phyloP scores from a whole-genome alignment of 2,329 filamentous ascomycete species.

The Phialemoniopsis sp. region DNA sequence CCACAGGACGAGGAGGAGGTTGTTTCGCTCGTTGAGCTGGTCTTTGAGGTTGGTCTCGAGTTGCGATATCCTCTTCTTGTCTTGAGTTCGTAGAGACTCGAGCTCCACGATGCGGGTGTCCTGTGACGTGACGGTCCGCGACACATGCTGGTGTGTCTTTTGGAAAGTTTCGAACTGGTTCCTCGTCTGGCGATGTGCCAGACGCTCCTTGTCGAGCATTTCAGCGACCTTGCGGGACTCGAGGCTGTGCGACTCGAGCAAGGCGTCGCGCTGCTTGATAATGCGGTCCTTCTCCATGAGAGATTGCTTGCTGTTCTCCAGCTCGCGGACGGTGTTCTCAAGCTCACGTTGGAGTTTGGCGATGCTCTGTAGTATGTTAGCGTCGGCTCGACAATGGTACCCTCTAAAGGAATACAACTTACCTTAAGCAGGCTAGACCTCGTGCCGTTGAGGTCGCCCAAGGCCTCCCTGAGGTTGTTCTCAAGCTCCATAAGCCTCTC shows the following conservation, averaged over 20 bases:
- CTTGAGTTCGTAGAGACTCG: constrained; percentile 72
- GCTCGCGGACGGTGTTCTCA: constrained; percentile 76
- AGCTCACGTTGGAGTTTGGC: constrained; percentile 84
- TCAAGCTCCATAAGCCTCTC: constrained; percentile 87
- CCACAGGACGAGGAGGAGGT: constrained; percentile 84
- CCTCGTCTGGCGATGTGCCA: constrained; percentile 80
- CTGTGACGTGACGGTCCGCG: constrained; percentile 79
- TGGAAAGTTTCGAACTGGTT: constrained; percentile 84
- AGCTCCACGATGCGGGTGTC: constrained; percentile 83
- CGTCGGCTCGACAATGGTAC: background rate
- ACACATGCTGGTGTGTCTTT: constrained; percentile 81
- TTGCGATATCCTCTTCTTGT: constrained; percentile 70
- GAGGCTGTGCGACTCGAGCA: constrained; percentile 84
- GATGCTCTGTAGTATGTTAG: constrained; percentile 55
- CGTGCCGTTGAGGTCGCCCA: constrained; percentile 85
- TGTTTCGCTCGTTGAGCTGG: constrained; percentile 85
- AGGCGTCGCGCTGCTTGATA: constrained; percentile 81
- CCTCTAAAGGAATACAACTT: constrained; percentile 14
- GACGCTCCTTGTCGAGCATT: constrained; percentile 85
- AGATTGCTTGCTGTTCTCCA: constrained; percentile 72
- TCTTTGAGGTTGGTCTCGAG: constrained; percentile 82
- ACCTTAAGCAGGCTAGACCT: constrained; percentile 80
- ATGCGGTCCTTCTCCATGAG: constrained; percentile 87
- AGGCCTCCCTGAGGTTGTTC: constrained; percentile 77
- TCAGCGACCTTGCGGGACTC: constrained; percentile 83